phyloP scores from a whole-genome alignment of 352 stramenopile genomes.

The Phytophthora fragariae region DNA sequence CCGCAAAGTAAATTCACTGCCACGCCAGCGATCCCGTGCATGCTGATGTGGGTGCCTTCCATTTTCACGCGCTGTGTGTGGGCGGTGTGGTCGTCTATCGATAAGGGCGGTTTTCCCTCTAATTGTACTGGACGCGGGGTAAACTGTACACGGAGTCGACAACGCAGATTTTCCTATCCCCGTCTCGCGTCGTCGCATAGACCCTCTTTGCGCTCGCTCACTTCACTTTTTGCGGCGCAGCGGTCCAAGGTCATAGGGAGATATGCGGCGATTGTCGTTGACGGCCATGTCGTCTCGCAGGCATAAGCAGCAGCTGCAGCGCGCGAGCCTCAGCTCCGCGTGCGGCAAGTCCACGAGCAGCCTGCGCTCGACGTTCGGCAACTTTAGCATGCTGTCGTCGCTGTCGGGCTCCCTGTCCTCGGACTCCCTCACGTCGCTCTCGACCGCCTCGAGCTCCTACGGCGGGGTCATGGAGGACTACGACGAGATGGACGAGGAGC shows the following conservation, averaged over 20 bases:
- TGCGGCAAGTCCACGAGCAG: slow-evolving; percentile 32
- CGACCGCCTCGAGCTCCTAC: slow-evolving; percentile 65
- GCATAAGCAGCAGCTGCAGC: slow-evolving; percentile 29
- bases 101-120: too few species aligned
- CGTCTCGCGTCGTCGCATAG: background rate
- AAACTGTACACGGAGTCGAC: background rate
- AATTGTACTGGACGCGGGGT: background rate
- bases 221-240: background rate
- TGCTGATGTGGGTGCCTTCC: background rate
- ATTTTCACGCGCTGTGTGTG: background rate
- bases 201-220: background rate
- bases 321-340: slow-evolving; percentile 21
- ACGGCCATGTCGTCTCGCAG: slow-evolving; percentile 43
- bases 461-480: slow-evolving; percentile 48
- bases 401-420: slow-evolving; percentile 33
- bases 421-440: slow-evolving; percentile 44
- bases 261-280: slow-evolving; percentile 46
- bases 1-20: background rate
- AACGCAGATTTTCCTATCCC: background rate
- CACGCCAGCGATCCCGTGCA: background rate
- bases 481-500: slow-evolving; percentile 35
- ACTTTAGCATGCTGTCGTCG: slow-evolving; percentile 48
- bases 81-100: too few species aligned
- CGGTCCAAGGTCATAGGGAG: background rate
- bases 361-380: slow-evolving; percentile 40